phyloP scores from a whole-genome alignment of 2,329 filamentous ascomycete species.

The Colletotrichum kahawae region DNA sequence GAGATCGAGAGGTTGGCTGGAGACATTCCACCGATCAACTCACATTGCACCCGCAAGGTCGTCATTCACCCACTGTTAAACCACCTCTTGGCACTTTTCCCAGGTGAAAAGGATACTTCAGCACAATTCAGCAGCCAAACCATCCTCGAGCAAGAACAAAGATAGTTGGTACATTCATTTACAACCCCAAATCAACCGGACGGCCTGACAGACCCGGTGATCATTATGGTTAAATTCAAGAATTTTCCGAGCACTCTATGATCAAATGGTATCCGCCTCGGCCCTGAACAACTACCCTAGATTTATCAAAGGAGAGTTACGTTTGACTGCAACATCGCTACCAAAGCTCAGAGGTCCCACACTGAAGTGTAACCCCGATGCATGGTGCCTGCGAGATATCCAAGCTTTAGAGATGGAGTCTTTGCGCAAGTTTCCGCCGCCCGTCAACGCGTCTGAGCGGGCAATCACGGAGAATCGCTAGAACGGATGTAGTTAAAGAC shows the following conservation, averaged over 20 bases:
- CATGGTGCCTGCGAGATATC: neutral
- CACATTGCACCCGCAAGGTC: neutral
- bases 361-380: neutral
- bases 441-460: neutral
- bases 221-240: neutral
- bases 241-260: neutral
- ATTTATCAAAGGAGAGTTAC: neutral
- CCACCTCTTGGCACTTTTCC: neutral
- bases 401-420: neutral
- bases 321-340: neutral
- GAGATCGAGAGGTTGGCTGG: neutral
- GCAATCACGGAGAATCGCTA: neutral
- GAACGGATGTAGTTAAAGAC: neutral
- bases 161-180: neutral
- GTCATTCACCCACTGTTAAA: neutral
- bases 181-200: neutral
- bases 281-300: fast-evolving
- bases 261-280: neutral
- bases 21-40: neutral
- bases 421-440: neutral
- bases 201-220: neutral
- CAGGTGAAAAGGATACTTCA: neutral
- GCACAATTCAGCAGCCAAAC: neutral
- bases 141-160: neutral
- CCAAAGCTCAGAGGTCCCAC: neutral